A percentile compares a stretch with the other conserved stretches of the same genome.
phyloP scores from a whole-genome alignment of 257 asterid species.

The Paulownia fortunei region DNA sequence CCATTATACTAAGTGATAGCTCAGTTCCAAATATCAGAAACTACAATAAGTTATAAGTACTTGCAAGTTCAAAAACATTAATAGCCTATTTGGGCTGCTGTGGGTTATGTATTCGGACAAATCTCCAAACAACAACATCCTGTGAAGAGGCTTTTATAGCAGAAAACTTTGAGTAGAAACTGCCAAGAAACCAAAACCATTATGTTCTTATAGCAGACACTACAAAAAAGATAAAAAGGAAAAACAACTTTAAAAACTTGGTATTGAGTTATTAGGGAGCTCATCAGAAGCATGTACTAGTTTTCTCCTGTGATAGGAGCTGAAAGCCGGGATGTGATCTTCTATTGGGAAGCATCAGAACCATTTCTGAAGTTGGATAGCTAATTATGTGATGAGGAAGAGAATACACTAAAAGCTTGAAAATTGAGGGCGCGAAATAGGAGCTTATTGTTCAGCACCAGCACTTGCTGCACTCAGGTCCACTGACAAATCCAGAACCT shows the following conservation, averaged over 20 bases:
- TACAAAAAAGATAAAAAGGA: not conserved
- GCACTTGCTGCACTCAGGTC: slow-evolving; percentile 96
- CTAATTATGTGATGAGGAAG: not conserved
- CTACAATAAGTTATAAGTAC: not conserved
- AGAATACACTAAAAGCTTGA: not conserved
- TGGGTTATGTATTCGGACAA: not conserved
- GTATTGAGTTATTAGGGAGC: slow-evolving; percentile 3
- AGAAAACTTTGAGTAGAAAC: not conserved
- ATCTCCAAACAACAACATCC: not conserved
- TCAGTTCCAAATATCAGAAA: not conserved
- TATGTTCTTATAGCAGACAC: slow-evolving; percentile 7
- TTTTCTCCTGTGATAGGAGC: not conserved
- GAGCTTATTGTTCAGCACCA: slow-evolving; percentile 61
- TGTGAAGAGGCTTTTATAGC: too few species aligned
- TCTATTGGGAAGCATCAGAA: not conserved
- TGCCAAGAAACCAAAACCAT: not conserved
- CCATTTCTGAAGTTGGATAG: not conserved
- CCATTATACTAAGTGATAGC: not conserved
- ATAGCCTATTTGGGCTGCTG: not conserved
- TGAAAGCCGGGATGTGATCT: not conserved
- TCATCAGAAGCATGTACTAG: slow-evolving; percentile 20
- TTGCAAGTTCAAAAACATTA: not conserved
- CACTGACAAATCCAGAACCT: slow-evolving; percentile 92
- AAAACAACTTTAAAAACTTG: slow-evolving; percentile 12
- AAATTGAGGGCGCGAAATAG: not conserved